Evolutionary conservation across 2,329 filamentous ascomycete species (phyloP), one percentile per base, ranked within the genome.

Genomic region (Massarina eburnea): DNA sequence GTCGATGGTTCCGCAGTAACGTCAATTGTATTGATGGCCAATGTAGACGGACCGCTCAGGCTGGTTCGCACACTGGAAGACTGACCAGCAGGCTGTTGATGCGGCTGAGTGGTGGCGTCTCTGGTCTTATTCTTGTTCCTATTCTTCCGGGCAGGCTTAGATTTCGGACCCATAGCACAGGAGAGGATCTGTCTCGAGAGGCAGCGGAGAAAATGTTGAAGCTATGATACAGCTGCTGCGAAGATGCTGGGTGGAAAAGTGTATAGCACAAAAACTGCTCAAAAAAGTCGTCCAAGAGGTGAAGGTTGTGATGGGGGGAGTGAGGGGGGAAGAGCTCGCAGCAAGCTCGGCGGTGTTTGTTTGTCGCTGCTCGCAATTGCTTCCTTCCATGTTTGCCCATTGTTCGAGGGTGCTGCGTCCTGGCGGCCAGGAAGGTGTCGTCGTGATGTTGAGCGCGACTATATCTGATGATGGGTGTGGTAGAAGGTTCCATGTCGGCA

Each of bases 251-350:
- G 34, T 37, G 26, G n/a, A n/a, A n/a, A 50, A 55, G 43, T 49
- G 43, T 64, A 52, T 52, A 60, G 45, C 49, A 46, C 59, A 58
- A 45, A 49, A 40, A 50, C 40, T 54, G 49, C 36, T n/a, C n/a
- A n/a, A 21, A 41, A 24, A 41, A 40, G 43, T 41, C 33, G 32
- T 50, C 26, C 50, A 51, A 58, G 46, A 51, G 33, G 37, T 50
- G 36, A 48, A 44, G 43, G 29, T 43, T 38, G 34, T 15, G n/a
- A n/a, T n/a, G n/a, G n/a, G n/a, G 34, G 7, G 19, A 9, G 18
- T n/a, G n/a, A 38, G 35, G 18, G 14, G 20, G 26, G 33, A 27
- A 41, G 33, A 35, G 41, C 6, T 17, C 44, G 40, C 34, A 39
- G 41, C 46, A 33, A 30, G 27, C 17, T 30, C 18, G 34, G 14